Base-by-base conservation (phyloP, 495 filamentous ascomycete species). In the Xylaria sp. region DNA sequence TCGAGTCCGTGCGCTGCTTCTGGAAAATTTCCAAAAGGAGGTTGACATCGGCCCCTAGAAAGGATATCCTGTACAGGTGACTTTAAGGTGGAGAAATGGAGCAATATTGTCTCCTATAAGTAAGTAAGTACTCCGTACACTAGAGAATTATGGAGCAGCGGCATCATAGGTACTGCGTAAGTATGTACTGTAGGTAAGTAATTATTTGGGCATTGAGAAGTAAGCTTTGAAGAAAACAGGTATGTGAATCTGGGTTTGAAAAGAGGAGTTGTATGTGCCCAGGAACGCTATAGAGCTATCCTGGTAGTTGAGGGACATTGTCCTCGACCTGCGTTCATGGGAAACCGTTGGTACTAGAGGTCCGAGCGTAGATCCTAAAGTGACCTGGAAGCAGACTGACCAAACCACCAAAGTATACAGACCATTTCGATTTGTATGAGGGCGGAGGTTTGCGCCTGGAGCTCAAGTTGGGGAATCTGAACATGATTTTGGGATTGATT, bases 1-100 rank as follows among this genome's bases (percentile, higher is more conserved):
- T 41, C n/a, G 63, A 41, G 63, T 53, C 64, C 48, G 64, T 67
- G 64, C 64, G 19, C 64, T n/a, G 64, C 64, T 67, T 67, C 64
- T 67, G 19, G 64, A 67, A 67, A 67, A 29, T 55, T 67, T 55
- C 64, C 43, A 29, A 35, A 67, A 66, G 44, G 43, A 52, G 29
- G 17, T 52, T 66, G 41, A 44, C 62, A 29, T 50, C 3, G 44
- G n/a, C 62, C 29, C 53, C 53, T 58, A 29, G 24, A 58, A 58
- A n/a, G 53, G 26, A 17, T 17, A 7, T 35, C 29, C 29, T 35
- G 7, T 58, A 19, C 14, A 5, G 12, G 53, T 17, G 14, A 33
- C 1, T 26, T 17, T 12, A 35, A 58, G 53, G 26, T 58, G 14
- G 29, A 35, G 53, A 58, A 58, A 58, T 31, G 8, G 4, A 35